These are phyloP conservation scores for Elymus sibiricus DNA, from an alignment of 176 grass and related monocot genomes.

Conservation along the genomic window DNA sequence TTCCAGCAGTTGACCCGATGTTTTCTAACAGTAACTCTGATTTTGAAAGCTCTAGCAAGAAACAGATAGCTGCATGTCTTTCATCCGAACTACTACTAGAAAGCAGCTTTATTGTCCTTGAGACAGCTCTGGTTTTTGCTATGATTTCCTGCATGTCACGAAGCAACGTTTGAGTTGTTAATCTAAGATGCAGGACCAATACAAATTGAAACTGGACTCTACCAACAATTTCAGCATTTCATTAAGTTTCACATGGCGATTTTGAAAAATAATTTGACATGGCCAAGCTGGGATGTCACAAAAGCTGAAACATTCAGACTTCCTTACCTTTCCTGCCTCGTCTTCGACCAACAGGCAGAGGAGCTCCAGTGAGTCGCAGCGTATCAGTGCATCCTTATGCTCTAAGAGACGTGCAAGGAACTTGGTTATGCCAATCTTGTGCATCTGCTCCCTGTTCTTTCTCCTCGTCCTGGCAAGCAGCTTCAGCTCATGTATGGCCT, in stretches of 20 bases:
- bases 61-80: constrained; percentile 66
- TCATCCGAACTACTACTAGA: constrained; percentile 57
- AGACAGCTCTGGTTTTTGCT: constrained; percentile 65
- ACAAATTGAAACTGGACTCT: not conserved
- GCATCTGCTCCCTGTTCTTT: constrained; percentile 74
- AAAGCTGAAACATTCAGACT: constrained; percentile 4
- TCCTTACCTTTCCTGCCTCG: constrained; percentile 73
- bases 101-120: constrained; percentile 63
- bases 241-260: not conserved
- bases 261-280: not conserved
- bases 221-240: not conserved
- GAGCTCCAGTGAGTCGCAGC: constrained; percentile 60
- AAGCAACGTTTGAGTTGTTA: constrained; percentile 1
- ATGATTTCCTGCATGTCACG: constrained; percentile 61
- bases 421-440: constrained; percentile 80
- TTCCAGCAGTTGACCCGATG: constrained; percentile 59
- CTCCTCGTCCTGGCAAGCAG: constrained; percentile 39
- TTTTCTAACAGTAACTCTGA: constrained; percentile 55
- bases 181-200: not conserved
- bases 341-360: constrained; percentile 64
- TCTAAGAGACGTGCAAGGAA: constrained; percentile 59
- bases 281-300: not conserved
- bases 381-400: constrained; percentile 47
- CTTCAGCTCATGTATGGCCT: constrained; percentile 78
- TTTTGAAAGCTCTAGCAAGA: constrained; percentile 79